Conservation (phyloP, 176 grass and related monocot species). For the Zoysia japonica region DNA sequence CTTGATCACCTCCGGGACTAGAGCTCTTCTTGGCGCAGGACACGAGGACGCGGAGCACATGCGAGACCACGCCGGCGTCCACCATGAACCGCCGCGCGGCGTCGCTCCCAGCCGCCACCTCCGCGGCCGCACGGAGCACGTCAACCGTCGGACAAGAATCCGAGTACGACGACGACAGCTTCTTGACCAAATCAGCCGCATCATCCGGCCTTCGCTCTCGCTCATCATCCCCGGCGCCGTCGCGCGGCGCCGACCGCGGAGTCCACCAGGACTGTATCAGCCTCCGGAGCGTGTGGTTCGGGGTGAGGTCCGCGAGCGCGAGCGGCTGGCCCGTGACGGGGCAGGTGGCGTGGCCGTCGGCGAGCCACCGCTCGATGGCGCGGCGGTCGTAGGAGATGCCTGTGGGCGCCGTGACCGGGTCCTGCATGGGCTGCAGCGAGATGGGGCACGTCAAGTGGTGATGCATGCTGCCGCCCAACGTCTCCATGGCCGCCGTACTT, state of each 20-base stretch:
- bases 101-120: background rate
- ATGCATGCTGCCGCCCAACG: slow-evolving; percentile 35
- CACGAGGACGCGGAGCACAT: slow-evolving; percentile 24
- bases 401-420: slow-evolving; percentile 59
- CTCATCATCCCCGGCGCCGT: background rate
- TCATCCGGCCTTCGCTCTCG: background rate
- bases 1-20: background rate
- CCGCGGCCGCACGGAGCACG: slow-evolving; percentile 26
- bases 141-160: background rate
- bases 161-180: background rate
- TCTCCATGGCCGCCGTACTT: background rate
- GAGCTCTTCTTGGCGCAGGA: slow-evolving; percentile 6
- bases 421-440: slow-evolving; percentile 57
- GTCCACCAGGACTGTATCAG: slow-evolving; percentile 48
- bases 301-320: slow-evolving; percentile 47
- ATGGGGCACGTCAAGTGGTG: slow-evolving; percentile 61
- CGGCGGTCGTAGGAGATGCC: slow-evolving; percentile 75
- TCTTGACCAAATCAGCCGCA: background rate
- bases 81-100: slow-evolving; percentile 33
- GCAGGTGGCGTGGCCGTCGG: slow-evolving; percentile 53
- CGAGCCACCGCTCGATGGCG: slow-evolving; percentile 67
- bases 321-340: slow-evolving; percentile 55
- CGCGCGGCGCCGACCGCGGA: background rate
- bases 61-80: slow-evolving; percentile 24
- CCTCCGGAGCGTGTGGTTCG: slow-evolving; percentile 65